Evolutionary conservation across 371 early-diverging fungal species (phyloP), one percentile per base, ranked within the genome.

Genomic region (Mortierella sp.): DNA sequence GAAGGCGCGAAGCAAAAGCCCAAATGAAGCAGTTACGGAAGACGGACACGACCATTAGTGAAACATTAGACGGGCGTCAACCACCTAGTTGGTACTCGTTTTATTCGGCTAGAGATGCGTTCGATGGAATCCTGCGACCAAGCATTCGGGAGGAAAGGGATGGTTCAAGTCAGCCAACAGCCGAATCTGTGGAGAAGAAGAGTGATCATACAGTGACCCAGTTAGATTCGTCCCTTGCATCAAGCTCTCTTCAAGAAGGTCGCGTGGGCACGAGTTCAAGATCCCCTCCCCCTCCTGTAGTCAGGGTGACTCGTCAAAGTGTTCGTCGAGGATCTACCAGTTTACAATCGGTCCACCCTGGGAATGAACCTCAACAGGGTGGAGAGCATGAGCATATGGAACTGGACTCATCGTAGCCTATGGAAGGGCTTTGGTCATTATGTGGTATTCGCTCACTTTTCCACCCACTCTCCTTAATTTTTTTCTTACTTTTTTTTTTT

Each of bases 11-110:
- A 7, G 44, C 68, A 18, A 61, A 62, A 7, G 51, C 18, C 12
- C 29, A 63, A 0, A 21, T 77, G 25, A 21, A 12, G 7, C 48
- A 25, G 19, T 77, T 57, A 56, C 63, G 47, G 55, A 18, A 30
- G 0, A 23, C 25, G 9, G 66, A 47, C 44, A 0, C 44, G 29
- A 45, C 60, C 25, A 21, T 72, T 11, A n/a, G 29, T 0, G 57
- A 64, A 6, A 64, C 51, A 12, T 46, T 46, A 50, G 68, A 57
- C 23, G 53, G 48, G 45, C 68, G 65, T 28, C 71, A 62, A 28
- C 77, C 77, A 1, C 50, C 50, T 21, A 72, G 69, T 21, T 77
- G 77, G 77, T 77, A 58, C 51, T 57, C 72, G 18, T 77, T 64
- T 46, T 77, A 75, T 48, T 75, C 66, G 26, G 44, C 67, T 2